A percentile compares a stretch with the other conserved stretches of the same genome.
Conservation (phyloP, 768 basidiomycete species). For the Clavaria fumosa region DNA sequence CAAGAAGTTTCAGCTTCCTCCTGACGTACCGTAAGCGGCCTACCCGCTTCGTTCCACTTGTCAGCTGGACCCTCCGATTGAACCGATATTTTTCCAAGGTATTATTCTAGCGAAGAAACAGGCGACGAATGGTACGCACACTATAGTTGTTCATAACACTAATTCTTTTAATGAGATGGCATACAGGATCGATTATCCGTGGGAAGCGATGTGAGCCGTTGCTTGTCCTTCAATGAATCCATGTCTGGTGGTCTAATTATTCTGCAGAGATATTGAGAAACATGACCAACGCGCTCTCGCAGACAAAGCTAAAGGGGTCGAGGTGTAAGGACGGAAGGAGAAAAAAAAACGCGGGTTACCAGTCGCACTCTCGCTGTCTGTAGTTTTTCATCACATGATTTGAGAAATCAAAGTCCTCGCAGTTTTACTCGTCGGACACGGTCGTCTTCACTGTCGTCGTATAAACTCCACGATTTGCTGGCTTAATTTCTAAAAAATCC, state of each 20-base stretch:
- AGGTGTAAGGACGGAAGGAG: neutral
- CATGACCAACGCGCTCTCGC: slow-evolving; percentile 47
- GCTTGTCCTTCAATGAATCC: neutral
- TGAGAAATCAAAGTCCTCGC: too few species aligned
- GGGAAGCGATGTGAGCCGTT: slow-evolving; percentile 48
- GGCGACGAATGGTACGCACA: slow-evolving; percentile 51
- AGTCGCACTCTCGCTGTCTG: too few species aligned
- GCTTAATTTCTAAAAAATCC: too few species aligned
- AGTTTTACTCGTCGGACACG: too few species aligned
- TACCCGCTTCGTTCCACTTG: slow-evolving; percentile 4
- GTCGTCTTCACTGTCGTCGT: too few species aligned
- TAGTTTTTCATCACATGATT: too few species aligned
- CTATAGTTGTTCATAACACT: slow-evolving; percentile 3
- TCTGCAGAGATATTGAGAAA: slow-evolving; percentile 53
- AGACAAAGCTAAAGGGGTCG: slow-evolving; percentile 18
- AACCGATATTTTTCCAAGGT: slow-evolving; percentile 24
- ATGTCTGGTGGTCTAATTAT: slow-evolving; percentile 4
- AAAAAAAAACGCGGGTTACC: too few species aligned
- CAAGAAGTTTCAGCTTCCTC: slow-evolving; percentile 65
- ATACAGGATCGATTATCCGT: slow-evolving; percentile 68
- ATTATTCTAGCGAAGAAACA: slow-evolving; percentile 71
- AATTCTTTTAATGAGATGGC: neutral
- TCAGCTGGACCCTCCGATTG: neutral
- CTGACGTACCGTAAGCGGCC: slow-evolving; percentile 39
- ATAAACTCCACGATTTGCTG: too few species aligned